These are phyloP conservation scores for Bauhinia variegata DNA, from an alignment of 306 rosid genomes.

Conservation along the genomic window DNA sequence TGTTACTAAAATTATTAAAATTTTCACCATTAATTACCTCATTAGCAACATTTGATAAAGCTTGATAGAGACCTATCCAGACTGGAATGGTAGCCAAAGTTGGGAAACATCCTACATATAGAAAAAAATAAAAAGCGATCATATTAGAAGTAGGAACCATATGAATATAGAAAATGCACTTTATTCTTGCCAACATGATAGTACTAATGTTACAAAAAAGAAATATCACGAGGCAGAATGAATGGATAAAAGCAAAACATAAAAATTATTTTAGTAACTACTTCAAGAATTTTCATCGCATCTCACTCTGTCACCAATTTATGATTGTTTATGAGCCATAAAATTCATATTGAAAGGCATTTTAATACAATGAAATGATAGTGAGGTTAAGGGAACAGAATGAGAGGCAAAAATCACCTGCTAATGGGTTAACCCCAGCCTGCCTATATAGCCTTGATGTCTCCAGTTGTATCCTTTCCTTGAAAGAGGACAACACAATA, in stretches of 20 bases:
- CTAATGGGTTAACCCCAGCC: slow-evolving; percentile 98
- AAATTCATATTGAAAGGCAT: slow-evolving; percentile 29
- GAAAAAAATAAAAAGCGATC: slow-evolving; percentile 17
- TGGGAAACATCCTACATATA: slow-evolving; percentile 79
- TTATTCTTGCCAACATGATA: slow-evolving; percentile 8
- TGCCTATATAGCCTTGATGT: slow-evolving; percentile 89
- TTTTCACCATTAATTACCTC: slow-evolving; percentile 58
- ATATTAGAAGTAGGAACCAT: not conserved
- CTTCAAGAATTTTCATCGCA: slow-evolving; percentile 9
- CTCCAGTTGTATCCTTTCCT: slow-evolving; percentile 99
- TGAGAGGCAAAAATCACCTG: slow-evolving; percentile 54
- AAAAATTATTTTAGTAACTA: slow-evolving; percentile 1
- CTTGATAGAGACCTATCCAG: slow-evolving; percentile 98
- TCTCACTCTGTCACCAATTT: slow-evolving; percentile 11
- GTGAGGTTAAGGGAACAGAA: slow-evolving; percentile 12
- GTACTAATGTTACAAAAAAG: not conserved
- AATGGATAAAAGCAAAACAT: not conserved
- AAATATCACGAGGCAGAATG: not conserved
- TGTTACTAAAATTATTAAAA: slow-evolving; percentile 20
- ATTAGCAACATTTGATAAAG: slow-evolving; percentile 97
- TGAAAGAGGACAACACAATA: slow-evolving; percentile 45
- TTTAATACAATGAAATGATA: slow-evolving; percentile 4
- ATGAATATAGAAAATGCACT: slow-evolving; percentile 9
- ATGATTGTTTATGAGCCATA: slow-evolving; percentile 17
- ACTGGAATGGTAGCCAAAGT: slow-evolving; percentile 99